Evolutionary conservation across 352 stramenopile species (phyloP).

Genomic region (Pythium monospermum): DNA sequence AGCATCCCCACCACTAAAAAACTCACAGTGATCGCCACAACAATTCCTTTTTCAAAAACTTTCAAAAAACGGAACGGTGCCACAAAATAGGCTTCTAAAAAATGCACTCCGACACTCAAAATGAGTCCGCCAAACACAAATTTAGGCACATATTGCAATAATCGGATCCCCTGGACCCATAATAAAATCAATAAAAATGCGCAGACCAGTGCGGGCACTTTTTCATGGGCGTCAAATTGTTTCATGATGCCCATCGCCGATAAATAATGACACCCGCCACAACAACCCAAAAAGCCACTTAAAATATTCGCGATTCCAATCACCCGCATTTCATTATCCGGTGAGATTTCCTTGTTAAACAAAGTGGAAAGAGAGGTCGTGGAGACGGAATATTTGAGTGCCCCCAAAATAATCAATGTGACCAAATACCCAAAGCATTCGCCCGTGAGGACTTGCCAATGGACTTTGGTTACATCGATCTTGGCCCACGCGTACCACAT

Average conservation of each 20-base stretch:
- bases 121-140: conserved; percentile 79
- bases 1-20: conserved; percentile 77
- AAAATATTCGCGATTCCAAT: conserved; percentile 73
- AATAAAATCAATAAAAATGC: conserved; percentile 45
- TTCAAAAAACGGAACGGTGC: conserved; percentile 72
- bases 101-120: conserved; percentile 71
- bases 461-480: conserved; percentile 56
- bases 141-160: conserved; percentile 73
- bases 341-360: conserved; percentile 72
- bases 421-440: conserved; percentile 63
- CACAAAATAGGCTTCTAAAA: conserved; percentile 74
- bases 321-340: conserved; percentile 75
- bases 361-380: conserved; percentile 77
- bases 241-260: conserved; percentile 85
- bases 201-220: conserved; percentile 67
- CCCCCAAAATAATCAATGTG: conserved; percentile 66
- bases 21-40: conserved; percentile 59
- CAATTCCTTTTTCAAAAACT: conserved; percentile 50
- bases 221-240: conserved; percentile 76
- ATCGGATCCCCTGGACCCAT: conserved; percentile 59
- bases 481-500: conserved; percentile 76
- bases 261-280: conserved; percentile 73
- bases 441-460: conserved; percentile 50
- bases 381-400: conserved; percentile 77
- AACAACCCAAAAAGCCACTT: conserved; percentile 59